Evolutionary conservation across 768 basidiomycete genomes (phyloP).

Genomic region (Kwoniella dejecticola): DNA sequence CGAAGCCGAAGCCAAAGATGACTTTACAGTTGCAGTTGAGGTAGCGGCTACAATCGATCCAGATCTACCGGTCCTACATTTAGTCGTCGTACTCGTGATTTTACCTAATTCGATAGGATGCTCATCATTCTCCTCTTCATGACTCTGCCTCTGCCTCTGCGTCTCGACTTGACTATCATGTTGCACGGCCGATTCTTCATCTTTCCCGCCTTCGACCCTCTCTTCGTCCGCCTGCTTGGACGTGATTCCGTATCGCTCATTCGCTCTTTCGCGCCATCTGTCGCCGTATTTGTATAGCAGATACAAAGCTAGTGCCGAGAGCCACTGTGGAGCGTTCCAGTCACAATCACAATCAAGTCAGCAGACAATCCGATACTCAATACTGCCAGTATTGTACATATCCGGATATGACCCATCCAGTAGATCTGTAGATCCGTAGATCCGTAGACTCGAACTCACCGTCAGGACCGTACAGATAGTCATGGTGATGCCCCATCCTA

Average conservation of each 20-base stretch:
- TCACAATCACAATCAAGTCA: not conserved
- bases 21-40: not conserved
- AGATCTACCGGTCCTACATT: too few relatives aligned
- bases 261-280: slow-evolving; percentile 47
- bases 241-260: slow-evolving; percentile 35
- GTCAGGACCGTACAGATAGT: slow-evolving; percentile 45
- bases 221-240: slow-evolving; percentile 37
- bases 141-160: not conserved
- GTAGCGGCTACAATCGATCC: not conserved
- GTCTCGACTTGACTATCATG: not conserved
- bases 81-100: not conserved
- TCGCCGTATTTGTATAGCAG: slow-evolving; percentile 35
- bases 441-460: slow-evolving; percentile 29
- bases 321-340: slow-evolving; percentile 6
- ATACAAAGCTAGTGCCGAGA: slow-evolving; percentile 2
- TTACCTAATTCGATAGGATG: not conserved
- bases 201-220: slow-evolving; percentile 12
- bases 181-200: slow-evolving; percentile 16
- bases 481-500: slow-evolving; percentile 56
- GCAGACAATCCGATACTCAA: too few relatives aligned
- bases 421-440: not conserved
- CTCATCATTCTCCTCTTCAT: slow-evolving; percentile 7
- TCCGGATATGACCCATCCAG: too few relatives aligned
- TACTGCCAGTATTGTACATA: too few relatives aligned
- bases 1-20: not conserved